Base-by-base conservation (phyloP, 345 rosid genomes). In the Lumnitzera racemosa region DNA sequence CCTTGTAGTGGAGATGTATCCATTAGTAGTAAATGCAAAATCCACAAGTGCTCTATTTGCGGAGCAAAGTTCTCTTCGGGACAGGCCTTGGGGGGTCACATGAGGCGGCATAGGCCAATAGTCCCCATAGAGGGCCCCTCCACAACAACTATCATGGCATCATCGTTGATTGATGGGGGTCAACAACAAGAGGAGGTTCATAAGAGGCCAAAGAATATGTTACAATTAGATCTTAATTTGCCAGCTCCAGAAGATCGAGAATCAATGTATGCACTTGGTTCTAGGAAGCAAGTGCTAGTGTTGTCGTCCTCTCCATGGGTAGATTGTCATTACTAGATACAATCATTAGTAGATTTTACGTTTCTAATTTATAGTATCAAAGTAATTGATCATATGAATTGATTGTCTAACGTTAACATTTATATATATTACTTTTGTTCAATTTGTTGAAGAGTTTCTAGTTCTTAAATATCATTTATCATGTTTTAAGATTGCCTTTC, bases 51-150 rank as follows among this genome's bases (percentile, higher is more conserved):
- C 68, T 83, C 91, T 0, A 75, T 86, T 12, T 95, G 99, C 11
- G 83, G 88, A 5, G 90, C 92, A 0, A 86, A 83, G 79, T 95
- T 90, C 76, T 70, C 80, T 5, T 86, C 97, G 2, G 97, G 99
- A 1, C 97, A 94, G 76, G 97, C 97, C 13, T 70, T 94, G 51
- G 99, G 99, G 0, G 99, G 99, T 10, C 99, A 94, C 64, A 90
- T 94, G 99, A 77, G 99, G 68, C 73, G 92, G 71, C 99, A 94
- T 62, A 67, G 97, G 65, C 70, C 74, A 0, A 51, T 80, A 15
- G 16, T 43, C 12, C 59, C 60, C 11, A 25, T 65, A 23, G 14
- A 43, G 1, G 12, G 51, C 1, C 10, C 68, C 11, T 2, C 70
- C 12, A 59, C 71, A 15, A 51, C 67, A 1, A 13, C 56, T 52